phyloP scores from a whole-genome alignment of 495 filamentous ascomycete species.

The Achaetomiella virescens region DNA sequence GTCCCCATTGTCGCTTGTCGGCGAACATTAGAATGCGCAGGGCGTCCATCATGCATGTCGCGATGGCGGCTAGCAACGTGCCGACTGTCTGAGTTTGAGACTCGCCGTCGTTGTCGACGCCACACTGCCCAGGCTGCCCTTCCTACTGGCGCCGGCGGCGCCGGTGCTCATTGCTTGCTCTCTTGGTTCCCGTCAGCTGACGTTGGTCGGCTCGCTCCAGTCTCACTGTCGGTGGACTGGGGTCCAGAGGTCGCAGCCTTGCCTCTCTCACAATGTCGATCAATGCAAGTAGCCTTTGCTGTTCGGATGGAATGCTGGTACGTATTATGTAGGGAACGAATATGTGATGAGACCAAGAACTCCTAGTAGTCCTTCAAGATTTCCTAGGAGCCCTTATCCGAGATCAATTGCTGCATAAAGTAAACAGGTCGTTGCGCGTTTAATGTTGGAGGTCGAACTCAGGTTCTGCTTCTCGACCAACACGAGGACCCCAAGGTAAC shows the following conservation, averaged over 20 bases:
- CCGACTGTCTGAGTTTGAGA: conserved; percentile 37
- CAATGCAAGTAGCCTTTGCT: not conserved
- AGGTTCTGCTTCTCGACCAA: too few species aligned
- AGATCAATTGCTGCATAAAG: not conserved
- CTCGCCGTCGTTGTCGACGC: conserved; percentile 1
- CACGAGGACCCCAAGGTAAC: conserved; percentile 1
- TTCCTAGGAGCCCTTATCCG: not conserved
- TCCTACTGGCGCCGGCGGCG: conserved; percentile 9
- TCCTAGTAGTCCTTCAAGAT: not conserved
- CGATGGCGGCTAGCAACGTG: conserved; percentile 43
- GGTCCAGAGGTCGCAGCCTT: not conserved
- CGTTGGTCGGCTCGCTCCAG: not conserved
- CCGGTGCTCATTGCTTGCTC: conserved; percentile 16
- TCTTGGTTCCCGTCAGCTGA: not conserved
- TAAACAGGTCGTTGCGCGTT: not conserved
- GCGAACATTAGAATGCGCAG: conserved; percentile 44
- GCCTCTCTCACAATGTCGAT: not conserved
- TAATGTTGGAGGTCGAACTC: too few species aligned
- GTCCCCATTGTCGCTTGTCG: conserved; percentile 45
- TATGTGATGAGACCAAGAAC: not conserved
- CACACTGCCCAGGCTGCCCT: conserved; percentile 6
- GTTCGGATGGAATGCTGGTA: not conserved
- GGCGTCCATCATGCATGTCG: conserved; percentile 37
- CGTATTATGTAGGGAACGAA: not conserved
- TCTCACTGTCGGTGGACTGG: not conserved